These are phyloP conservation scores for Asterochloris erici DNA, from an alignment of 139 green algal species.

Conservation along the genomic window DNA sequence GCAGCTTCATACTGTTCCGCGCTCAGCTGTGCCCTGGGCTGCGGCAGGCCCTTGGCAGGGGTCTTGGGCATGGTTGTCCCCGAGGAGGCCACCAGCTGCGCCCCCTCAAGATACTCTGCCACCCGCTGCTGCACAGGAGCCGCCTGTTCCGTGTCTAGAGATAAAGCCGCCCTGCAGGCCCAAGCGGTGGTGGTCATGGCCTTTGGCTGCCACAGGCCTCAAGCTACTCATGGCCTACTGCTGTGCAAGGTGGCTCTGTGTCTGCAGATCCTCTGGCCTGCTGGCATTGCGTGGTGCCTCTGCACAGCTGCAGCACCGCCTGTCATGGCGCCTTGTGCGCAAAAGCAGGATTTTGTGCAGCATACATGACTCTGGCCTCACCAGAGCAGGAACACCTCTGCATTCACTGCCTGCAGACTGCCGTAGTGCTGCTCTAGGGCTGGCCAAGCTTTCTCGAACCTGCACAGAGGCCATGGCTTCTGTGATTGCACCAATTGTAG, in stretches of 20 bases:
- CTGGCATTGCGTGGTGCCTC: not conserved
- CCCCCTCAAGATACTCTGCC: not conserved
- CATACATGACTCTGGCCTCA: not conserved
- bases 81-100: not conserved
- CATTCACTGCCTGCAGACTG: not conserved
- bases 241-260: not conserved
- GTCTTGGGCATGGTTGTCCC: not conserved
- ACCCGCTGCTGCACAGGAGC: not conserved
- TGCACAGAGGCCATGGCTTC: not conserved
- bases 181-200: not conserved
- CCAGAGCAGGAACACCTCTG: not conserved
- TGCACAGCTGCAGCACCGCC: not conserved
- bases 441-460: not conserved
- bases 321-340: not conserved
- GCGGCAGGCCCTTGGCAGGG: not conserved
- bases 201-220: not conserved
- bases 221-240: not conserved
- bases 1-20: constrained; percentile 1
- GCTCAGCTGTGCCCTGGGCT: not conserved
- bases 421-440: not conserved
- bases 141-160: not conserved
- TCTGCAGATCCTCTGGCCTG: not conserved
- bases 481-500: too few species aligned
- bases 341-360: not conserved
- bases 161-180: constrained; percentile 1